Percentiles rank a stretch among this genome's conserved stretches.
Evolutionary conservation across 805 yeast species (phyloP).

Genomic region (Yarrowia sp.): DNA sequence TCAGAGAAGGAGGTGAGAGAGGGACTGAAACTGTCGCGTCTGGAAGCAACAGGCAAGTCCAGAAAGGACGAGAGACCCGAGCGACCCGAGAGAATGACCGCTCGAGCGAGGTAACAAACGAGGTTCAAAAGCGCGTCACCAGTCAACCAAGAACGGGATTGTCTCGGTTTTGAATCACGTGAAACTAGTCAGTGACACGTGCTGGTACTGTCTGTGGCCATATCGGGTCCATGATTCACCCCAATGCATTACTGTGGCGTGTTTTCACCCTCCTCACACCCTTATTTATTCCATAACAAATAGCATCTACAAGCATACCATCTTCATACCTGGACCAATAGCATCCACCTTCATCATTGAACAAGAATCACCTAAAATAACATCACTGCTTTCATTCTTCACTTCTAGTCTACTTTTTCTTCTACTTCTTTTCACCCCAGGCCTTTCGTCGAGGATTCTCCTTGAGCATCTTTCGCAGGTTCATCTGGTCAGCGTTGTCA

Average conservation of each 20-base stretch:
- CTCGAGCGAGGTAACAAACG: neutral
- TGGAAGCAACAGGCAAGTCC: slow-evolving; percentile 10
- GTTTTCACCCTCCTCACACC: neutral
- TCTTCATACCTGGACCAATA: too few species aligned
- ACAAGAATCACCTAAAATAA: too few species aligned
- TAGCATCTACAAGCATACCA: neutral
- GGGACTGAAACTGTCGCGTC: slow-evolving; percentile 16
- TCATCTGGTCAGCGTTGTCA: slow-evolving; percentile 19
- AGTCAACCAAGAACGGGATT: too few species aligned
- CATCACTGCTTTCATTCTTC: too few species aligned
- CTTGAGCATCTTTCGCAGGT: slow-evolving; percentile 32
- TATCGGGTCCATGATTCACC: too few species aligned
- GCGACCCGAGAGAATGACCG: slow-evolving; percentile 15
- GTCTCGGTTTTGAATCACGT: too few species aligned
- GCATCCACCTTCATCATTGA: too few species aligned
- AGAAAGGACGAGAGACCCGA: slow-evolving; percentile 4
- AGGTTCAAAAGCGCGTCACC: neutral
- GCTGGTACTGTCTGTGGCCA: too few species aligned
- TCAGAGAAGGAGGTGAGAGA: slow-evolving; percentile 26
- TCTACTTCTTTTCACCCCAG: slow-evolving; percentile 10
- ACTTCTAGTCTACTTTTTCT: too few species aligned
- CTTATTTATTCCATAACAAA: neutral
- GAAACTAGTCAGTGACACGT: too few species aligned
- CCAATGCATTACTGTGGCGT: too few species aligned
- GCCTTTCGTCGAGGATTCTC: slow-evolving; percentile 22